Evolutionary conservation across 2,329 filamentous ascomycete genomes (phyloP).

Genomic region (Ophiosphaerella narmari): DNA sequence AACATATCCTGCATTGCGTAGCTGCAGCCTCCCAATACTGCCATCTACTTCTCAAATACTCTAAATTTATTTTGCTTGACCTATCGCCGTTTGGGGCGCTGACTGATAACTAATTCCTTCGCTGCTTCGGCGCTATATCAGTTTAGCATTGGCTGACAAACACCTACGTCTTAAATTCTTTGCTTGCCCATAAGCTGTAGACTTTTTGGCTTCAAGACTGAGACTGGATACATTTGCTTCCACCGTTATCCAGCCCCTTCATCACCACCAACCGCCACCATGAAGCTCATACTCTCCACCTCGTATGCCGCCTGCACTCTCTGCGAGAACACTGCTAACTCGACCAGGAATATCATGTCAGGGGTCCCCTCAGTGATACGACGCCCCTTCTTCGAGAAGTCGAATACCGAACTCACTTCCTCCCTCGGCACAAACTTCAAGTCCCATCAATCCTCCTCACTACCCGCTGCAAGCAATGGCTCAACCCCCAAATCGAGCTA

Average conservation of each 20-base stretch:
- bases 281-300: constrained; percentile 83
- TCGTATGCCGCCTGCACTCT: constrained; percentile 64
- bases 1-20: not conserved
- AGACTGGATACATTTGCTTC: not conserved
- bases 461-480: constrained; percentile 36
- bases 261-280: constrained; percentile 51
- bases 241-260: not conserved
- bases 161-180: constrained; percentile 5
- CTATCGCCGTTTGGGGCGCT: too few species aligned
- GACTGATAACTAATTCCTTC: not conserved
- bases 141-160: constrained; percentile 22
- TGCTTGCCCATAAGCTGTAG: not conserved
- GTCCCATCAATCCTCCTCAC: constrained; percentile 67
- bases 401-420: constrained; percentile 90
- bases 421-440: constrained; percentile 83
- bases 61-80: too few species aligned
- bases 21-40: not conserved
- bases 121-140: too few species aligned
- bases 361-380: constrained; percentile 82
- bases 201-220: not conserved
- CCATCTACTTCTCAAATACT: too few species aligned
- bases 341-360: constrained; percentile 85
- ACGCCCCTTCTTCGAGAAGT: constrained; percentile 76
- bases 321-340: constrained; percentile 34
- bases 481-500: constrained; percentile 48